Evolutionary conservation across 768 basidiomycete species (phyloP).

Genomic region (Pulveroboletus ravenelii): DNA sequence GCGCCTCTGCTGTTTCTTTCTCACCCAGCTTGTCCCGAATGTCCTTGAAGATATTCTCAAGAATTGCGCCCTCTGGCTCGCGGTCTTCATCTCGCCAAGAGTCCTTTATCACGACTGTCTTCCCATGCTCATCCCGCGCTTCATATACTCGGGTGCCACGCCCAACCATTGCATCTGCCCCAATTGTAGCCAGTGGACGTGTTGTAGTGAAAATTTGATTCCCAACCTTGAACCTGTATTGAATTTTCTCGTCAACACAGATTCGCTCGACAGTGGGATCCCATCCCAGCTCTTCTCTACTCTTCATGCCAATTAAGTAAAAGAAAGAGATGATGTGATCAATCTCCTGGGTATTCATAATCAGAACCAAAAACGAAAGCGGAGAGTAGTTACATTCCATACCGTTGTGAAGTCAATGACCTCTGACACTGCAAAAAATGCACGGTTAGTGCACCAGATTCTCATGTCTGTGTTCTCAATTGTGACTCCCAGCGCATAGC

Average conservation of each 20-base stretch:
- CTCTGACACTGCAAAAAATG: background rate
- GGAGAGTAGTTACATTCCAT: background rate
- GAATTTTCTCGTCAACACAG: background rate
- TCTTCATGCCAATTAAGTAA: background rate
- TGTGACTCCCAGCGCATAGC: constrained; percentile 21
- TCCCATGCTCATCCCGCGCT: background rate
- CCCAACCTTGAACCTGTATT: background rate
- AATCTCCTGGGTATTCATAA: background rate
- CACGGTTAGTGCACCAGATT: constrained; percentile 20
- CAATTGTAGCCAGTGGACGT: background rate
- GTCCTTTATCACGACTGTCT: constrained; percentile 1
- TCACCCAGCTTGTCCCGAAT: background rate
- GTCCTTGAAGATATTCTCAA: background rate
- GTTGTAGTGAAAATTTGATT: background rate
- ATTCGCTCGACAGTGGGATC: constrained; percentile 3
- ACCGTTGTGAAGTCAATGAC: constrained; percentile 3
- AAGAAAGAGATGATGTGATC: constrained; percentile 7
- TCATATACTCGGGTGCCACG: constrained; percentile 1
- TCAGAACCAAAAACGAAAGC: background rate
- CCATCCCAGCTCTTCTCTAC: background rate
- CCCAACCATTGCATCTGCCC: background rate
- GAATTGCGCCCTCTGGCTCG: background rate
- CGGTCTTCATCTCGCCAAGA: constrained; percentile 1
- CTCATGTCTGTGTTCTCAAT: constrained; percentile 23
- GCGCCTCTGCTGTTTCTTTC: too few species aligned